Evolutionary conservation across 305 asterid genomes (phyloP).

Genomic region (Rubia balearica): DNA sequence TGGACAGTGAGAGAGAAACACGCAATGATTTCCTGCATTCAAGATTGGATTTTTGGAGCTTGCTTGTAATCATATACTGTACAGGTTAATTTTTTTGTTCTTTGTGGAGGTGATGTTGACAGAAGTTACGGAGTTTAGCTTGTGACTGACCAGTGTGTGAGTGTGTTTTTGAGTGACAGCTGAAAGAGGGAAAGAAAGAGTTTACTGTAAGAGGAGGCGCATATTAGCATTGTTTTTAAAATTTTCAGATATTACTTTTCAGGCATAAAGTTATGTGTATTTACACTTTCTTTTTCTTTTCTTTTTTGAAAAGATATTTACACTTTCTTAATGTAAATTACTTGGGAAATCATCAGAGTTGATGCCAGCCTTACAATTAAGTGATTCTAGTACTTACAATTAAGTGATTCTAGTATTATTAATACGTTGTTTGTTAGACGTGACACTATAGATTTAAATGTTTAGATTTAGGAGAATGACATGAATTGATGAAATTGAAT

Average conservation of each 20-base stretch:
- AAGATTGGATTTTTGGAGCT: constrained; percentile 22
- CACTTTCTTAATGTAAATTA: too few relatives aligned
- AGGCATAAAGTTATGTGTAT: too few relatives aligned
- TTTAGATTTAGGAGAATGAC: too few relatives aligned
- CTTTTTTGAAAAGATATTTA: too few relatives aligned
- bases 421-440: too few relatives aligned
- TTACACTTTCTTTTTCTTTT: too few relatives aligned
- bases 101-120: constrained; percentile 5
- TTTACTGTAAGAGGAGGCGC: constrained; percentile 25
- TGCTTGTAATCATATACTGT: neutral
- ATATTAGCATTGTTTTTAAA: constrained; percentile 25
- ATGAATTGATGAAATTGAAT: too few relatives aligned
- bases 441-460: too few relatives aligned
- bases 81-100: neutral
- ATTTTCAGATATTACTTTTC: neutral
- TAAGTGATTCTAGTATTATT: too few relatives aligned
- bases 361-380: fast-evolving
- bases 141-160: constrained; percentile 3
- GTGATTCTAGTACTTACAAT: too few relatives aligned
- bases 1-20: constrained; percentile 10
- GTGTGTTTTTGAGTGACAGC: constrained; percentile 8
- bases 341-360: too few relatives aligned
- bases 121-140: constrained; percentile 14
- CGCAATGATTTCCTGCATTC: constrained; percentile 8
- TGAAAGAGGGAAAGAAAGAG: neutral